These are phyloP conservation scores for Pyrenophora tritici-repentis DNA, from an alignment of 2,329 filamentous ascomycete genomes.

Conservation along the genomic window DNA sequence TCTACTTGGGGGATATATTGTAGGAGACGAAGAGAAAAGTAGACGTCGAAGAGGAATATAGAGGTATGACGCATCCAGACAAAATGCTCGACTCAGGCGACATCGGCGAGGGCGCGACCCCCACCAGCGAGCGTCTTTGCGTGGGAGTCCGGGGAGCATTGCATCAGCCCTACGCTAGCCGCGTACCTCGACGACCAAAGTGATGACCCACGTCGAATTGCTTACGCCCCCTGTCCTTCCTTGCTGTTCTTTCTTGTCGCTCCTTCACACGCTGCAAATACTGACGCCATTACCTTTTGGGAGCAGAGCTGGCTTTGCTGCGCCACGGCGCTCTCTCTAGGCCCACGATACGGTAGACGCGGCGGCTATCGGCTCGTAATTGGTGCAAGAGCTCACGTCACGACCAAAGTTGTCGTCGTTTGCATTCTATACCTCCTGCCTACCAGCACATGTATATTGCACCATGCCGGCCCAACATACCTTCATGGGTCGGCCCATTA, in stretches of 20 bases:
- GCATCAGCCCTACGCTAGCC: slow-evolving; percentile 30
- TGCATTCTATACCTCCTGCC: slow-evolving; percentile 5
- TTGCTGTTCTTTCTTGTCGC: slow-evolving; percentile 8
- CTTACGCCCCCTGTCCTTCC: neutral
- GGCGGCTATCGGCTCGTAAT: slow-evolving; percentile 19
- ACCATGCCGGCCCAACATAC: slow-evolving; percentile 44
- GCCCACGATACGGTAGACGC: slow-evolving; percentile 6
- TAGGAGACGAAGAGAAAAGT: neutral
- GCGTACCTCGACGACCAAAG: slow-evolving; percentile 7
- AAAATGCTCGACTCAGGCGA: slow-evolving; percentile 34
- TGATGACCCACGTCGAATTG: too few relatives aligned
- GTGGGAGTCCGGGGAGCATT: slow-evolving; percentile 11
- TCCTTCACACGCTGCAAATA: slow-evolving; percentile 3
- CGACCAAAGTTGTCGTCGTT: slow-evolving; percentile 18
- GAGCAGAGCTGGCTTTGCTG: neutral
- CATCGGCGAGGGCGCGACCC: slow-evolving; percentile 32
- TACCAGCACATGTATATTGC: neutral
- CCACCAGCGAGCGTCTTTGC: slow-evolving; percentile 18
- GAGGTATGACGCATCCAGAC: slow-evolving; percentile 26
- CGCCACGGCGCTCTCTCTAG: neutral
- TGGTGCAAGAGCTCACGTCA: slow-evolving; percentile 4
- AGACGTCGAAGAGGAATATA: slow-evolving; percentile 2
- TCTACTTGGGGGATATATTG: neutral
- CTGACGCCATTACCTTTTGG: neutral
- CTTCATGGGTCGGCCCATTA: slow-evolving; percentile 38